Percentiles rank a stretch among this genome's conserved stretches.
These are phyloP conservation scores for Macrolepiota albuminosa DNA, from an alignment of 768 basidiomycete species.

Conservation along the genomic window DNA sequence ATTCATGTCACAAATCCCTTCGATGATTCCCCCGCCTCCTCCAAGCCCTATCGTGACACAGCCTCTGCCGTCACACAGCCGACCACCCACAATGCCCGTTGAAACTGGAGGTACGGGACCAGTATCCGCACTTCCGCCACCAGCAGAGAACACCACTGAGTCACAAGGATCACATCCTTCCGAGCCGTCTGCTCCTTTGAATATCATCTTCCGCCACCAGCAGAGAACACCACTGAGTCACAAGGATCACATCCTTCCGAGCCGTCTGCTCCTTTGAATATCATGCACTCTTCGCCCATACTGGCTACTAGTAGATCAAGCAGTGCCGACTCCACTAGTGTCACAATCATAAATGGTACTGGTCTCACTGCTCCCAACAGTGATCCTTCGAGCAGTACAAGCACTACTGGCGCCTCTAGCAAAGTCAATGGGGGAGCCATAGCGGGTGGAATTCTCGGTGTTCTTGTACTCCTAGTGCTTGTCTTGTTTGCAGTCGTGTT, in stretches of 20 bases:
- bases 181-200: not conserved
- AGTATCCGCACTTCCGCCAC: not conserved
- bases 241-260: no score
- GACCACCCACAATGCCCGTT: not conserved
- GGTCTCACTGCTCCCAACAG: not conserved
- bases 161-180: not conserved
- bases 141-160: not conserved
- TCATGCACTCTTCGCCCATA: no score
- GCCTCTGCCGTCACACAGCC: no score
- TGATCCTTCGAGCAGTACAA: not conserved
- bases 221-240: not conserved
- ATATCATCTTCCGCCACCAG: not conserved
- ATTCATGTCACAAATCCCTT: no score
- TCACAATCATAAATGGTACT: not conserved
- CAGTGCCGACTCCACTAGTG: not conserved
- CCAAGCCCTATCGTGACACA: no score
- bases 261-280: not conserved
- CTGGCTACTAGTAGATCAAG: no score
- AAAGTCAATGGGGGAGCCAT: slow-evolving; percentile 38
- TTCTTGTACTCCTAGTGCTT: slow-evolving; percentile 33
- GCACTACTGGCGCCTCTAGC: slow-evolving; percentile 10
- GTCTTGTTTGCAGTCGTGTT: slow-evolving; percentile 28
- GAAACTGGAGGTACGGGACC: not conserved
- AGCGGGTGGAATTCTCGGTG: slow-evolving; percentile 52
- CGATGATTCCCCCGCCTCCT: no score